Conservation (phyloP, 192 early-diverging fungal genomes). For the Allomyces macrogynus region DNA sequence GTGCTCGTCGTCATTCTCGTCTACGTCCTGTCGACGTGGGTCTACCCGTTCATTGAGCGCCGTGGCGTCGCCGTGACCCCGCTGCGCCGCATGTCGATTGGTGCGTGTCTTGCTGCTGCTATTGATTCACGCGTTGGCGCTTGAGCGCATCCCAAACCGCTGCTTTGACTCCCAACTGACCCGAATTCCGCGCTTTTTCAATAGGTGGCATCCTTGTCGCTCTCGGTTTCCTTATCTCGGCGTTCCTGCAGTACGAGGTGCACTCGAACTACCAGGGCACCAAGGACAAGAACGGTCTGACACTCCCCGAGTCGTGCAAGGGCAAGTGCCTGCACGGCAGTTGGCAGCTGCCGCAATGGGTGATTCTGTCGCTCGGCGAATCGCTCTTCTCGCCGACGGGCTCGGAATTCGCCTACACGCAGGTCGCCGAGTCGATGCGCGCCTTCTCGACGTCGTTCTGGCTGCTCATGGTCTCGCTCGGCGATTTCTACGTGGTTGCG, state of each 20-base stretch:
- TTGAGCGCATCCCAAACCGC: too few species aligned
- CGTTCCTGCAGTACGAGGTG: background rate
- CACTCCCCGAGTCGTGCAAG: background rate
- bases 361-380: constrained; percentile 35
- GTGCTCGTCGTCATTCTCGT: constrained; percentile 29
- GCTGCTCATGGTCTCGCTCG: constrained; percentile 25
- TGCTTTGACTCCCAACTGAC: too few species aligned
- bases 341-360: constrained; percentile 24
- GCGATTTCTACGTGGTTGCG: constrained; percentile 1
- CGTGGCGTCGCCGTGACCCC: constrained; percentile 15
- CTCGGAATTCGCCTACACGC: constrained; percentile 40
- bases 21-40: constrained; percentile 22
- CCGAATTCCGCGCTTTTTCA: too few species aligned
- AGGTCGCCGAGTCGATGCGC: constrained; percentile 38
- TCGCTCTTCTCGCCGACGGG: constrained; percentile 33
- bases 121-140: constrained; percentile 2
- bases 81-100: constrained; percentile 31
- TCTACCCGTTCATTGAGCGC: constrained; percentile 31
- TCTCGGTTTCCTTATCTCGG: background rate
- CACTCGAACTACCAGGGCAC: background rate
- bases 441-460: constrained; percentile 31
- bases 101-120: constrained; percentile 24
- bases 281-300: background rate
- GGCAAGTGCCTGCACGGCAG: constrained; percentile 3
- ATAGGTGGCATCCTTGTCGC: background rate